Percentiles rank a stretch among this genome's conserved stretches.
These are phyloP conservation scores for Boletus semigastroideus DNA, from an alignment of 1,284 basidiomycete species.

Conservation along the genomic window DNA sequence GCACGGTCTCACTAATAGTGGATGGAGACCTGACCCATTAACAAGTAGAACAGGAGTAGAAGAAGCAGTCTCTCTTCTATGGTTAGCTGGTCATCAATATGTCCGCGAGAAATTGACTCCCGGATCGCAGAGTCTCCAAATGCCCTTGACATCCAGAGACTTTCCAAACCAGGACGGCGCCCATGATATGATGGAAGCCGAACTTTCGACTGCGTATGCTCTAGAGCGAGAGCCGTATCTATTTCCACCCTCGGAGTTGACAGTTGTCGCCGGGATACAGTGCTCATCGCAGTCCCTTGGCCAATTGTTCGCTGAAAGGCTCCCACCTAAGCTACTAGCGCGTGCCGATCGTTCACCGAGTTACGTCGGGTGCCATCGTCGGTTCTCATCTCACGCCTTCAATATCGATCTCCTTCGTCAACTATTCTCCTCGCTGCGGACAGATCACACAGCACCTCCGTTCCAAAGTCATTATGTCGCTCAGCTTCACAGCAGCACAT, in stretches of 20 bases:
- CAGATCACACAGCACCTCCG: background rate
- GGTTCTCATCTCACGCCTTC: background rate
- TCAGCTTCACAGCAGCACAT: background rate
- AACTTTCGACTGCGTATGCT: background rate
- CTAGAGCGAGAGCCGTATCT: background rate
- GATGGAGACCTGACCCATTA: background rate
- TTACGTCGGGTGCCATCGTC: background rate
- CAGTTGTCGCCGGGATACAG: background rate
- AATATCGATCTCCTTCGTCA: background rate
- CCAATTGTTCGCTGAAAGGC: background rate
- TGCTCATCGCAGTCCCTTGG: background rate
- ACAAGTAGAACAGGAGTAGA: background rate
- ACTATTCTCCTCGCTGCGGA: background rate
- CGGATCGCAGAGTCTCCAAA: background rate
- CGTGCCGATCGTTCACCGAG: background rate
- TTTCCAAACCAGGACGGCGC: background rate
- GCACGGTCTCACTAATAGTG: background rate
- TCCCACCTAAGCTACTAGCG: background rate
- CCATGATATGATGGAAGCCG: background rate
- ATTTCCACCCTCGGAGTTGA: background rate
- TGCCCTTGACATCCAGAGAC: too few relatives aligned
- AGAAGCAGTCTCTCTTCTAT: background rate
- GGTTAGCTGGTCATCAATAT: background rate
- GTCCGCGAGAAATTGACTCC: background rate
- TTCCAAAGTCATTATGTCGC: conserved; percentile 1